These are phyloP conservation scores for Peronospora belbahrii DNA, from an alignment of 352 stramenopile genomes.

Conservation along the genomic window DNA sequence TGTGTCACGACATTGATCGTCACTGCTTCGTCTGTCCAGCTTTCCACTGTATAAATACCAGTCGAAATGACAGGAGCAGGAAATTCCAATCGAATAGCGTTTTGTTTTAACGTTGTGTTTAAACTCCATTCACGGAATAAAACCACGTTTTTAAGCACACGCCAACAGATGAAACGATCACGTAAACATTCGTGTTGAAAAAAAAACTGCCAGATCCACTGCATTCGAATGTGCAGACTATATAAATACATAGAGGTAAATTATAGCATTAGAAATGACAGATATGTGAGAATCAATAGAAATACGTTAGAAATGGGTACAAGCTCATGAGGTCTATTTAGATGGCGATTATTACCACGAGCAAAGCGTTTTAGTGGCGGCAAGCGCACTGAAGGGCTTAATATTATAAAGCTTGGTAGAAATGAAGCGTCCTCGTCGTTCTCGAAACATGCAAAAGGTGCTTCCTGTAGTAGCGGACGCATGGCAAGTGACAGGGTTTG, in stretches of 20 bases:
- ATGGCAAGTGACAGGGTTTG: slow-evolving; percentile 11
- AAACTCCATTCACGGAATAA: slow-evolving; percentile 70
- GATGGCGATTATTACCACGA: slow-evolving; percentile 16
- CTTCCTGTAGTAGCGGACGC: slow-evolving; percentile 49
- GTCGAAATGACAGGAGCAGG: slow-evolving; percentile 46
- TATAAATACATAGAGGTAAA: slow-evolving; percentile 1
- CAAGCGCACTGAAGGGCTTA: slow-evolving; percentile 24
- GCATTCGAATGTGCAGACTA: slow-evolving; percentile 60
- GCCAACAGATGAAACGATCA: slow-evolving; percentile 68
- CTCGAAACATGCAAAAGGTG: slow-evolving; percentile 68
- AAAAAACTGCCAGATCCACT: slow-evolving; percentile 58
- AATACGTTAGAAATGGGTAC: slow-evolving; percentile 1
- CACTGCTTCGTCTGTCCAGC: slow-evolving; percentile 47
- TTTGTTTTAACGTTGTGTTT: slow-evolving; percentile 45
- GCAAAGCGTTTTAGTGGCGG: slow-evolving; percentile 54
- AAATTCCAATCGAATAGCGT: slow-evolving; percentile 51
- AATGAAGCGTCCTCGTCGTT: slow-evolving; percentile 32
- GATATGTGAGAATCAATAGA: slow-evolving; percentile 5
- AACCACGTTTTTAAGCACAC: slow-evolving; percentile 65
- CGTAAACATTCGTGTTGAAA: slow-evolving; percentile 61
- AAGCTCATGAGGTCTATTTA: too few relatives aligned
- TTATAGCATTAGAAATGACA: neutral
- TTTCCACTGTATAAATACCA: slow-evolving; percentile 53
- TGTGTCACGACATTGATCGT: slow-evolving; percentile 60
- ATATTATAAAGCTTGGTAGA: slow-evolving; percentile 28